Conservation (phyloP, 2,329 filamentous ascomycete species). For the Graphiopsis chlorocephala region DNA sequence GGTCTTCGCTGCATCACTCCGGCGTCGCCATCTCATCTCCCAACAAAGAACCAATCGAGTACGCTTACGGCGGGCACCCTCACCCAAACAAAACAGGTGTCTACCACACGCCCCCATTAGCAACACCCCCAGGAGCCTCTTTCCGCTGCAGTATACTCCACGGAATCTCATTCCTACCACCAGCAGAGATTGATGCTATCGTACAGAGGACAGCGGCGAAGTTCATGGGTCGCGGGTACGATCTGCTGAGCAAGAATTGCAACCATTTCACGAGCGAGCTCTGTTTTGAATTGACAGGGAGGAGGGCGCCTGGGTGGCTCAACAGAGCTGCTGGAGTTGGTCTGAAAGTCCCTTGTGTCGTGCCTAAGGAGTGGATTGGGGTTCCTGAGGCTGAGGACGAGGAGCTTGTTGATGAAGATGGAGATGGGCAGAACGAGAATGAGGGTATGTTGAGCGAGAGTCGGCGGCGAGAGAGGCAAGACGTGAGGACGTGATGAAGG, state of each 20-base stretch:
- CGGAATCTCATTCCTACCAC: constrained; percentile 69
- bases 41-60: constrained; percentile 54
- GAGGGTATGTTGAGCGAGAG: constrained; percentile 17
- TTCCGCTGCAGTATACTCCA: constrained; percentile 74
- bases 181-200: constrained; percentile 67
- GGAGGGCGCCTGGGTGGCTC: constrained; percentile 69
- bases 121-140: constrained; percentile 72
- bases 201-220: constrained; percentile 63
- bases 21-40: constrained; percentile 62
- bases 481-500: constrained; percentile 11
- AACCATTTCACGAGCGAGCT: constrained; percentile 83
- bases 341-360: constrained; percentile 75
- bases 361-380: constrained; percentile 63
- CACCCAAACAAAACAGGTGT: constrained; percentile 69
- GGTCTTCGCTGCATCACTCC: constrained; percentile 75
- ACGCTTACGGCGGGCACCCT: constrained; percentile 81
- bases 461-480: constrained; percentile 1
- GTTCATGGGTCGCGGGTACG: constrained; percentile 75
- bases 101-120: constrained; percentile 71
- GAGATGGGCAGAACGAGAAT: constrained; percentile 2
- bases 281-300: constrained; percentile 69
- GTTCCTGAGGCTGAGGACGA: constrained; percentile 14
- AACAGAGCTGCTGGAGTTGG: constrained; percentile 84
- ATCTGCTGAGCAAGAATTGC: constrained; percentile 79
- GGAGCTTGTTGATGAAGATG: constrained; percentile 54